Evolutionary conservation across 768 basidiomycete species (phyloP).

Genomic region (Jaapia argillacea): DNA sequence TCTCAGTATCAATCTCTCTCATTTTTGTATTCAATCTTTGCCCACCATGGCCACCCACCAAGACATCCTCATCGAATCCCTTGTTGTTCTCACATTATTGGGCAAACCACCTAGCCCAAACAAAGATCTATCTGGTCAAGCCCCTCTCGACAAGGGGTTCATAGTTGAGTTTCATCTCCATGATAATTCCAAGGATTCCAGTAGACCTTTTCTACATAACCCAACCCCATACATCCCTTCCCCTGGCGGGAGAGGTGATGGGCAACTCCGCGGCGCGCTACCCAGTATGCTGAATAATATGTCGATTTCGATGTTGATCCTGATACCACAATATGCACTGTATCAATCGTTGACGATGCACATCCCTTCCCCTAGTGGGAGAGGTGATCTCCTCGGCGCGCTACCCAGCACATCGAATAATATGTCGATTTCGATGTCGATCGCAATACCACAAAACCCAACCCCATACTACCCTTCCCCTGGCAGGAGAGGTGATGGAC

Average conservation of each 20-base stretch:
- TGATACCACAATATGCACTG: constrained; percentile 20
- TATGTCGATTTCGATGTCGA: too few relatives aligned
- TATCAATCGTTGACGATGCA: constrained; percentile 27
- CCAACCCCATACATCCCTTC: constrained; percentile 2
- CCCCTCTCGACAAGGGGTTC: constrained; percentile 20
- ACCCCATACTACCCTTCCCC: constrained; percentile 2
- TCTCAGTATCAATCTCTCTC: too few relatives aligned
- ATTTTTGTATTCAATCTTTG: too few relatives aligned
- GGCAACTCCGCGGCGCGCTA: constrained; percentile 14
- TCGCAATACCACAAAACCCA: neutral
- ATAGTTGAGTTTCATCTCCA: too few relatives aligned
- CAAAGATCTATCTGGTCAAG: neutral
- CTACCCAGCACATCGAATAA: too few relatives aligned
- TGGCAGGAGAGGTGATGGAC: too few relatives aligned
- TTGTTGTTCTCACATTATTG: constrained; percentile 22
- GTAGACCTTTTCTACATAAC: neutral
- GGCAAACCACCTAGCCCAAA: constrained; percentile 9
- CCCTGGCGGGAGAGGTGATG: too few relatives aligned
- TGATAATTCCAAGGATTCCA: constrained; percentile 4
- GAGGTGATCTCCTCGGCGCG: too few relatives aligned
- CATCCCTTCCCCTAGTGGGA: too few relatives aligned
- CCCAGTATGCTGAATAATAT: constrained; percentile 17
- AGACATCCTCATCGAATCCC: constrained; percentile 21
- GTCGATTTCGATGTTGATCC: constrained; percentile 26
- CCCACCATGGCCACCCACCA: too few relatives aligned